Conservation (phyloP, 2,329 filamentous ascomycete species). For the Fusarium palustre region DNA sequence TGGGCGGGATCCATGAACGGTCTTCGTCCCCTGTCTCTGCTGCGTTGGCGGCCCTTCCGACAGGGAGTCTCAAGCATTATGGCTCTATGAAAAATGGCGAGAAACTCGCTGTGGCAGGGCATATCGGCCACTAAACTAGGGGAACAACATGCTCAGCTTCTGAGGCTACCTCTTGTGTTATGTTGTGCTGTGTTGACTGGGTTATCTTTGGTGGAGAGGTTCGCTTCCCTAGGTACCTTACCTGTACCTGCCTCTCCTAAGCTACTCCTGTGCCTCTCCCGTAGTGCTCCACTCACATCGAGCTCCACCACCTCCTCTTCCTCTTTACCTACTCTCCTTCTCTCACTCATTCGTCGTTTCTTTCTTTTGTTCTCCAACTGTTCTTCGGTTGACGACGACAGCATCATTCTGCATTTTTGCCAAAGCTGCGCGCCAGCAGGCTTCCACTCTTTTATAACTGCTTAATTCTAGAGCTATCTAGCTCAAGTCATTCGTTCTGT, state of each 20-base stretch:
- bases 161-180: conserved; percentile 20
- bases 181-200: conserved; percentile 7
- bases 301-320: conserved; percentile 39
- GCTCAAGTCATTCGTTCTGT: conserved; percentile 43
- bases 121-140: conserved; percentile 7
- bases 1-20: conserved; percentile 31
- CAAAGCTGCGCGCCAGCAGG: conserved; percentile 65
- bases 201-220: conserved; percentile 26
- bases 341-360: conserved; percentile 50
- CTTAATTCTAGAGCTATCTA: conserved; percentile 42
- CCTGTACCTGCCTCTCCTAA: background rate
- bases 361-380: conserved; percentile 47
- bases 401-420: conserved; percentile 37
- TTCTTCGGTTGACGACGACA: conserved; percentile 53
- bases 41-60: conserved; percentile 22
- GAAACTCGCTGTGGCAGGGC: conserved; percentile 11
- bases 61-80: conserved; percentile 9
- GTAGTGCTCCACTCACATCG: conserved; percentile 30
- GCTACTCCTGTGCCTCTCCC: conserved; percentile 40
- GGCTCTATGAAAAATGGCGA: conserved; percentile 15
- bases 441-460: conserved; percentile 56
- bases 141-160: conserved; percentile 20
- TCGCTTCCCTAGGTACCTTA: background rate
- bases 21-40: conserved; percentile 4
- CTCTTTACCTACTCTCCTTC: conserved; percentile 46